Percentiles rank a stretch among this genome's conserved stretches.
Evolutionary conservation across 1,284 basidiomycete species (phyloP).

Genomic region (Stygiomarasmius scandens): DNA sequence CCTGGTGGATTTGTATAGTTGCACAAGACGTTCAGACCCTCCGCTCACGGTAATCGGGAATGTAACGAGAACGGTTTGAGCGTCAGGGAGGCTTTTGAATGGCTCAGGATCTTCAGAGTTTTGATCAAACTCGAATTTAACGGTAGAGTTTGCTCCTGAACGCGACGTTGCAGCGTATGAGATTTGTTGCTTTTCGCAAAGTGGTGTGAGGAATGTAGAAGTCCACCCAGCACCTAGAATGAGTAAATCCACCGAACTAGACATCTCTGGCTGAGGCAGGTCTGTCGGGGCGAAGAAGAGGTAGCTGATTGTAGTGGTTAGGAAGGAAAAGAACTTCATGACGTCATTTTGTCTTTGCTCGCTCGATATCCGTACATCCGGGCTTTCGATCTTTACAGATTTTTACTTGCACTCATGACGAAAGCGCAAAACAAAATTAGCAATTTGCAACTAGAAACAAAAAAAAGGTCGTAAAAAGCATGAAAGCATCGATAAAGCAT

Average conservation of each 20-base stretch:
- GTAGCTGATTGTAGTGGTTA: neutral
- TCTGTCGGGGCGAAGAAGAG: neutral
- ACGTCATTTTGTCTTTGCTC: too few relatives aligned
- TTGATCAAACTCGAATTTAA: slow-evolving; percentile 54
- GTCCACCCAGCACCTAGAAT: slow-evolving; percentile 76
- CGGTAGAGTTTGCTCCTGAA: slow-evolving; percentile 45
- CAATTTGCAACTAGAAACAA: too few relatives aligned
- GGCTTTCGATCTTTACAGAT: too few relatives aligned
- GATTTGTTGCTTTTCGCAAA: slow-evolving; percentile 45
- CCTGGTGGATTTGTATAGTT: slow-evolving; percentile 21
- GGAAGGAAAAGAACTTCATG: neutral
- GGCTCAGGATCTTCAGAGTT: slow-evolving; percentile 38
- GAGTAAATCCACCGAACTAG: slow-evolving; percentile 51
- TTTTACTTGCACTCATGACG: too few relatives aligned
- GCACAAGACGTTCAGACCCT: slow-evolving; percentile 41
- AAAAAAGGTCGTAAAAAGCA: too few relatives aligned
- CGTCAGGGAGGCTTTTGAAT: slow-evolving; percentile 53
- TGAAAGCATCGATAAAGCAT: too few relatives aligned
- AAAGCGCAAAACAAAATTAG: too few relatives aligned
- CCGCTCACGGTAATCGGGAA: slow-evolving; percentile 58
- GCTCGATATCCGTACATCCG: too few relatives aligned
- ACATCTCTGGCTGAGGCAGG: neutral
- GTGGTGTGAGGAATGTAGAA: slow-evolving; percentile 61
- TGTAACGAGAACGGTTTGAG: slow-evolving; percentile 61
- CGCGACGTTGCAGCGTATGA: slow-evolving; percentile 60